Evolutionary conservation across 2,329 filamentous ascomycete genomes (phyloP).

Genomic region (Xylariaceae sp.): DNA sequence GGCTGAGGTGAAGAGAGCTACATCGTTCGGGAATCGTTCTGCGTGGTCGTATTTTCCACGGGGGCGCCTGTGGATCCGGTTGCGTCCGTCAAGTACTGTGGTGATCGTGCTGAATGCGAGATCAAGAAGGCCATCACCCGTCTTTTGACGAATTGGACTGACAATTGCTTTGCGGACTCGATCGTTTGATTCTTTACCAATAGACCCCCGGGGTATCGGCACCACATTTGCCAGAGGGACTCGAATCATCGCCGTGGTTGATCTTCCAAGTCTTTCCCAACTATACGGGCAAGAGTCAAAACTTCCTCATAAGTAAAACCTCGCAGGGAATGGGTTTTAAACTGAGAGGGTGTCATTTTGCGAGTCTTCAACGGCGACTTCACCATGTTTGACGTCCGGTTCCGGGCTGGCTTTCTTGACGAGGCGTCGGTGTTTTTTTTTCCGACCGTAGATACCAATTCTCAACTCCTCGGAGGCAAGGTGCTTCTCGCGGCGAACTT

Average conservation of each 20-base stretch:
- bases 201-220: constrained; percentile 58
- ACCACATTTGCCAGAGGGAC: constrained; percentile 59
- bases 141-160: constrained; percentile 50
- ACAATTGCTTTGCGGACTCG: constrained; percentile 57
- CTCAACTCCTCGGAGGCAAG: constrained; percentile 38
- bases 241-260: constrained; percentile 63
- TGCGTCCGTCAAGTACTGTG: constrained; percentile 43
- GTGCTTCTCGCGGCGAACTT: constrained; percentile 44
- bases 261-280: constrained; percentile 40
- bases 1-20: constrained; percentile 59
- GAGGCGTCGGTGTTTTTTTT: constrained; percentile 42
- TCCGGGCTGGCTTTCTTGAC: constrained; percentile 38
- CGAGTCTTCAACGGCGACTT: constrained; percentile 56
- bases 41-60: constrained; percentile 63
- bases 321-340: background rate
- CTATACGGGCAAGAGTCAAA: constrained; percentile 47
- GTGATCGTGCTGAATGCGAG: constrained; percentile 62
- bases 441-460: constrained; percentile 45
- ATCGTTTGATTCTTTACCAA: constrained; percentile 57
- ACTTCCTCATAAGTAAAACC: background rate
- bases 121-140: constrained; percentile 61
- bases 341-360: constrained; percentile 55
- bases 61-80: constrained; percentile 50
- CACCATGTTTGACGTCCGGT: constrained; percentile 36
- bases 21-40: constrained; percentile 41